Evolutionary conservation across 2,329 filamentous ascomycete genomes (phyloP).

Genomic region (Ophiostoma ulmi): DNA sequence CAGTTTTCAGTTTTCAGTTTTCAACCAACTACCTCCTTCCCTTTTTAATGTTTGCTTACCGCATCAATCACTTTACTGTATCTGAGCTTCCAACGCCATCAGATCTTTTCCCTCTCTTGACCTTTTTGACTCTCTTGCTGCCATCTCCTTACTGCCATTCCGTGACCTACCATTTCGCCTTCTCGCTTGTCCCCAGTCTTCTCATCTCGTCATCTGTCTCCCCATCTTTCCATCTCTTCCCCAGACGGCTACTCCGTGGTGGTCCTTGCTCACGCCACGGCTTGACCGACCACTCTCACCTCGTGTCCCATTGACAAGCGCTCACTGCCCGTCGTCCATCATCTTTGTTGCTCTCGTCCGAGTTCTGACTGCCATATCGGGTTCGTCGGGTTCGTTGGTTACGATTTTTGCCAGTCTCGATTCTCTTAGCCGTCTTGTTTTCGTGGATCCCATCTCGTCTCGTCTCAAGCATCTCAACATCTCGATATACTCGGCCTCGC

Average conservation of each 20-base stretch:
- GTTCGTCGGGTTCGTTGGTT: background rate
- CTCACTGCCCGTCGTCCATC: background rate
- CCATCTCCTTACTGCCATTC: background rate
- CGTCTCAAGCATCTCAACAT: background rate
- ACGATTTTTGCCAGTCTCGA: background rate
- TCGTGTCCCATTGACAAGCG: background rate
- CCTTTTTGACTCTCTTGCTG: background rate
- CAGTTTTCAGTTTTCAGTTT: background rate
- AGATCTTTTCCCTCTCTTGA: background rate
- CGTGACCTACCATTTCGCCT: background rate
- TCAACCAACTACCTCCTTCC: background rate
- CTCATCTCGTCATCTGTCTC: background rate
- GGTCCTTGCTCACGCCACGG: constrained; percentile 9
- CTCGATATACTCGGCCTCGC: constrained; percentile 6
- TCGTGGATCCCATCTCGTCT: background rate
- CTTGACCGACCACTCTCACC: background rate
- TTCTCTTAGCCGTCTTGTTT: background rate
- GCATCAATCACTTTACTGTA: background rate
- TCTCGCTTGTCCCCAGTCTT: background rate
- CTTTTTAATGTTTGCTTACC: background rate
- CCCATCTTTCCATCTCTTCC: constrained; percentile 1
- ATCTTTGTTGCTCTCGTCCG: background rate
- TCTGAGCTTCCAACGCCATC: background rate
- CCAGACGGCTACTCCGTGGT: constrained; percentile 8
- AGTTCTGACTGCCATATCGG: background rate